Evolutionary conservation across 106 monocot genomes (phyloP).

Genomic region (Iris macrosiphon): DNA sequence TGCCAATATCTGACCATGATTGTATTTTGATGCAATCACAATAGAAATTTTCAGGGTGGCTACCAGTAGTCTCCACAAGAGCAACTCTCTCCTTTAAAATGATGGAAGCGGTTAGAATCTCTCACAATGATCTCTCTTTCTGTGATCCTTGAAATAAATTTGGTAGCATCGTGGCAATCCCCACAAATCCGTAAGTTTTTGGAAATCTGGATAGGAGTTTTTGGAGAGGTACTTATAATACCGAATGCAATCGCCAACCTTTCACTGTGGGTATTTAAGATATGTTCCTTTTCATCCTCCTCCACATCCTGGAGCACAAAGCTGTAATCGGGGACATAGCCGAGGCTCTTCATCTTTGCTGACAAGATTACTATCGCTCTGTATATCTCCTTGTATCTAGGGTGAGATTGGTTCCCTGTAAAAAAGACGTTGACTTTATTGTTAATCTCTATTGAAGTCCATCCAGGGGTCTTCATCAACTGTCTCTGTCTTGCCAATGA

Average conservation of each 20-base stretch:
- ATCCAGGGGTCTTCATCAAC: slow-evolving; percentile 66
- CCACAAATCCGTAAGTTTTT: slow-evolving; percentile 76
- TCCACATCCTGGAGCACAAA: slow-evolving; percentile 85
- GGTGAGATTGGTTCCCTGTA: slow-evolving; percentile 55
- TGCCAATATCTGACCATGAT: too few relatives aligned
- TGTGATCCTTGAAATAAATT: slow-evolving; percentile 65
- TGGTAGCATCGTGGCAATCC: slow-evolving; percentile 80
- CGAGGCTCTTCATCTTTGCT: slow-evolving; percentile 55
- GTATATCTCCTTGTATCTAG: slow-evolving; percentile 45
- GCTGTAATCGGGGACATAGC: slow-evolving; percentile 69
- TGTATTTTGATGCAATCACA: too few relatives aligned
- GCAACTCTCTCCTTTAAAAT: slow-evolving; percentile 62
- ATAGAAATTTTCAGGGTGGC: too few relatives aligned
- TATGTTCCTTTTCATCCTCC: slow-evolving; percentile 72
- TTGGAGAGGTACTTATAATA: slow-evolving; percentile 40
- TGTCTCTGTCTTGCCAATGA: slow-evolving; percentile 26
- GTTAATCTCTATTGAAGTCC: slow-evolving; percentile 68
- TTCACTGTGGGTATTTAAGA: slow-evolving; percentile 65
- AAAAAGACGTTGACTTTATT: slow-evolving; percentile 46
- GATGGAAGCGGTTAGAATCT: slow-evolving; percentile 77
- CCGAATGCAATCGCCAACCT: slow-evolving; percentile 73
- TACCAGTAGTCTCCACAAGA: slow-evolving; percentile 83
- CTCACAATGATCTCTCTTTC: slow-evolving; percentile 73
- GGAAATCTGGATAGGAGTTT: slow-evolving; percentile 43
- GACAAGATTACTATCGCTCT: slow-evolving; percentile 30